phyloP scores from a whole-genome alignment of 2,329 filamentous ascomycete species.

The Cladosporium sp. region DNA sequence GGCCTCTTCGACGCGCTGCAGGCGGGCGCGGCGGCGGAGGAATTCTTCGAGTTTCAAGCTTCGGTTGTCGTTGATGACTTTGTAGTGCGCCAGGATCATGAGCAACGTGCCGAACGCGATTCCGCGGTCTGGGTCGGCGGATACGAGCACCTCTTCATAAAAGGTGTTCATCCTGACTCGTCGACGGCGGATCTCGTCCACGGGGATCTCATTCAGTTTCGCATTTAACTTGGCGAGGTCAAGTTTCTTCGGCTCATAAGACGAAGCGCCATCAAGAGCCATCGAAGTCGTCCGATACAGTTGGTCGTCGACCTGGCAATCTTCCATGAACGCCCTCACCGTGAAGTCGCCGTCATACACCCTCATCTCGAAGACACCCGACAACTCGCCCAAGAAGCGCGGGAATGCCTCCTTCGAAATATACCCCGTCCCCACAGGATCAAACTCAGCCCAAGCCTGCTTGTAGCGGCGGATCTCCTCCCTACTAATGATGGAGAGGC shows the following conservation, averaged over 20 bases:
- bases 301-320: constrained; percentile 58
- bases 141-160: constrained; percentile 93
- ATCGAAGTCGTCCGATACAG: constrained; percentile 46
- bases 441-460: constrained; percentile 94
- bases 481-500: constrained; percentile 82
- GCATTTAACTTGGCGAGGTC: constrained; percentile 73
- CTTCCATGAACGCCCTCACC: constrained; percentile 79
- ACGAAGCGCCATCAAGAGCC: constrained; percentile 37
- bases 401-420: constrained; percentile 90
- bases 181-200: constrained; percentile 68
- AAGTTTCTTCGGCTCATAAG: constrained; percentile 43
- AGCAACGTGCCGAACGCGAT: constrained; percentile 89
- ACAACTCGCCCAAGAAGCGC: constrained; percentile 80
- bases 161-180: constrained; percentile 86
- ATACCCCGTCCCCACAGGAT: constrained; percentile 85
- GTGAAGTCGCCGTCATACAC: constrained; percentile 92
- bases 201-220: constrained; percentile 69
- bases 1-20: constrained; percentile 93
- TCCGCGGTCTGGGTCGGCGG: constrained; percentile 81
- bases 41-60: constrained; percentile 94
- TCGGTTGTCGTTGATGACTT: constrained; percentile 97
- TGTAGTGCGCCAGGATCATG: constrained; percentile 97
- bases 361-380: constrained; percentile 94
- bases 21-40: constrained; percentile 77
- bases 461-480: constrained; percentile 97